Base-by-base conservation (phyloP, 176 grass and related monocot genomes). In the Typha latifolia region DNA sequence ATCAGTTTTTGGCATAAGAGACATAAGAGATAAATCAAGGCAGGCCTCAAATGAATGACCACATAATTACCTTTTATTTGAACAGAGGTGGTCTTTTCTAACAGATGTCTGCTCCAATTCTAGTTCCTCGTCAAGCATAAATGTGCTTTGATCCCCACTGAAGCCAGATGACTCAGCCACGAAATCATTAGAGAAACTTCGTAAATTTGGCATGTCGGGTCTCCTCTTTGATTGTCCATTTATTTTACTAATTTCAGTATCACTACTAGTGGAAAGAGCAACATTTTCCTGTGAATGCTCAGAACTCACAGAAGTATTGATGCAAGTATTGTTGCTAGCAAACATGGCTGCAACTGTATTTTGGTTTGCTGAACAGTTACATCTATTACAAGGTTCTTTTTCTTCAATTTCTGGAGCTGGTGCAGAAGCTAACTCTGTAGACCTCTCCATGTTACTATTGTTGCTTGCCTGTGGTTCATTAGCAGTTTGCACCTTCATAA, bases 121-220 rank as follows among this genome's bases (percentile, higher is more conserved):
- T 26, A 91, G 31, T 77, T 91, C 89, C 66, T 91, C 89, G 34
- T 91, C 89, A 77, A 91, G 84, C 81, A 91, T 77, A 79, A 91
- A 91, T 71, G 89, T 91, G 66, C 84, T 91, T 71, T 91, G 89
- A 23, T 89, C 82, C 48, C 65, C 68, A 70, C 66, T 67, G 32
- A 79, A 87, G 64, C 62, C 70, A 74, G 72, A 67, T 47, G 77
- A 77, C 7, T 64, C 63, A 75, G 48, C 76, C 63, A 27, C 26
- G 34, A 83, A 78, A 50, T 67, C 29, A 32, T 72, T 81, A 51
- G 31, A 66, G 22, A 74, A 83, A 65, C 63, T 70, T 72, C 72
- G 74, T 27, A 50, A 47, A 29, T 55, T 69, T 67, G 82, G 75
- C 75, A 69, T 67, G 64, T 75, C 65, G 55, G 49, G 61, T 79